Base-by-base conservation (phyloP, 2,329 filamentous ascomycete genomes). In the Monilinia fructicola region DNA sequence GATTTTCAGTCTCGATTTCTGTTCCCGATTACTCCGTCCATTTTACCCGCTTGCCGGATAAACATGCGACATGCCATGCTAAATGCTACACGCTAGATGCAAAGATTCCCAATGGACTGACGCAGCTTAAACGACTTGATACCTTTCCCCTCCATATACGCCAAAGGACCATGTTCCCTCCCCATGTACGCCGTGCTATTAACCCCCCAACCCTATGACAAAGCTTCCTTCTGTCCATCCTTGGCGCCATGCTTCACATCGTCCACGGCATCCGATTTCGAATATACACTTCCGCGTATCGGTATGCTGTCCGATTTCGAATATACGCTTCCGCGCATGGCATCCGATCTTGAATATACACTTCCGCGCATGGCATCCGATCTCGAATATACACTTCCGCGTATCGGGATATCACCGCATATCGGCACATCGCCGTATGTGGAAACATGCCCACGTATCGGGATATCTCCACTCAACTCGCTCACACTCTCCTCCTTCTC, bases 391-490 rank as follows among this genome's bases (percentile, higher is more conserved):
- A 7, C 31, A 35, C 28, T 61, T 52, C 44, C 58, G 5, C 31
- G 31, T 35, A 35, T 35, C 31, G 31, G 31, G 1, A 35, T 35
- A 35, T 35, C 31, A 35, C 31, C 31, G 31, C 31, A 7, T 35
- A 35, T 35, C 0, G 11, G 1, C 2, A 16, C 2, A 21, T 28
- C 18, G 6, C n/a, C n/a, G n/a, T n/a, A n/a, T n/a, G n/a, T n/a
- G n/a, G n/a, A n/a, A n/a, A n/a, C n/a, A n/a, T n/a, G n/a, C n/a
- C 7, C n/a, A 3, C 35, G 28, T 44, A 42, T 59, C 16, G 16
- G 16, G 9, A 35, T 6, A n/a, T 54, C 38, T 14, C 38, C 50
- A 11, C n/a, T 35, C 28, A 35, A 35, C 14, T 46, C 40, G 7
- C 6, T 3, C 14, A 23, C 40, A 42, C 42, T 21, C 14, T 54